Evolutionary conservation across 179 eudicot species (phyloP), one percentile per base, ranked within the genome.

Genomic region (Kewa caespitosa): DNA sequence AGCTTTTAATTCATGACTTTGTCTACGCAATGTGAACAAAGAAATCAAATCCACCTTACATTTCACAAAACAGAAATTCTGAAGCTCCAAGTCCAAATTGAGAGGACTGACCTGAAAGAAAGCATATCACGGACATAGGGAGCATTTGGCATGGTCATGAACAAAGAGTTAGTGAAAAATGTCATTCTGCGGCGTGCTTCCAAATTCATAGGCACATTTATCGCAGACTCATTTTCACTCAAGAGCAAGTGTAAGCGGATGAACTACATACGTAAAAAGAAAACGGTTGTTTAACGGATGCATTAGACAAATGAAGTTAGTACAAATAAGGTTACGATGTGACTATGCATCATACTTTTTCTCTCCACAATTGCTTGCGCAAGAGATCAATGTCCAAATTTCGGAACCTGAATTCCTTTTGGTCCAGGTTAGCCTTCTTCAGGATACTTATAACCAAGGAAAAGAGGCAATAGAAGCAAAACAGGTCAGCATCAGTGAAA

Each of bases 141-240:
- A 83, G 99, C 98, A 60, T 76, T 63, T 50, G 99, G 99, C 97
- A 96, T 96, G 70, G 81, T 91, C 99, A 96, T 96, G 76, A 91
- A 96, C 73, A 96, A 86, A 37, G 99, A 96, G 81, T 96, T 96
- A 12, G 99, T 88, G 75, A 96, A 96, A 84, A 96, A 96, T 46
- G 99, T 90, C 84, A 92, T 92, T 66, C 99, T 90, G 13, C 99
- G 89, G 31, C 99, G 99, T 77, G 99, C 99, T 43, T 96, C 99
- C 84, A 94, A 76, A 85, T 94, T 96, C 84, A 82, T 96, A 25
- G 99, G 99, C 73, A 96, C 98, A 79, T 96, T 88, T 63, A 91
- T 94, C 64, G 97, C 99, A 77, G 99, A 96, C 82, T 96, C 99
- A 79, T 94, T 96, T 82, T 86, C 96, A 50, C 96, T 94, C 82